Evolutionary conservation across 2,329 filamentous ascomycete species (phyloP), one percentile per base, ranked within the genome.

Genomic region (Clarireedia paspali): DNA sequence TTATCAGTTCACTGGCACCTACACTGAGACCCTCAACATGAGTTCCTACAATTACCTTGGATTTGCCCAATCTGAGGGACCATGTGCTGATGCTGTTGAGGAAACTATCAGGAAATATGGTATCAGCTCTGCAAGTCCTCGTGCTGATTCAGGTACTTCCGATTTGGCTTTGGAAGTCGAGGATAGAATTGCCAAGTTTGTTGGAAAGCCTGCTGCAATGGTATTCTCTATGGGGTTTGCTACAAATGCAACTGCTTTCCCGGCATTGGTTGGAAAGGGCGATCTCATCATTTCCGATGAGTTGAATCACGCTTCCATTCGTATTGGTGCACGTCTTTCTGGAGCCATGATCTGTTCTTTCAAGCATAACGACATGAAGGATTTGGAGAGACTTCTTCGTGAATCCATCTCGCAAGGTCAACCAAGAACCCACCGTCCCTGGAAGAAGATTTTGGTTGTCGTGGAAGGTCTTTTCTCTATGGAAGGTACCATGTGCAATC

Each of bases 1-100:
- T 57, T 99, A 96, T 77, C 83, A 88, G 70, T 85, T 91, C 72
- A 91, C 89, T 1, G 94, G 94, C 57, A 95, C 90, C 48, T 87
- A 83, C 57, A 97, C 92, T 1, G 90, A 99, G 73, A 97, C 94
- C 0, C 77, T 99, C 66, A 99, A 99, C 74, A 88, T 99, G 87
- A 96, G 92, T 76, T 99, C 94, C 1, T 99, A 99, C 80, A 99
- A 99, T 74, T 99, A 99, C 70, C 88, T 99, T 24, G 94, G 94
- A 45, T 99, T 99, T 67, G 94, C 94, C 51, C 94, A 99, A 72
- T 96, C 94, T 0, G 91, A 97, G 63, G 94, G 94, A 10, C 92
- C 94, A 42, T 99, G 94, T 69, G 94, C 94, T 47, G 92, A 97
- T 70, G 87, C 89, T 14, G 89, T 92, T 4, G 94, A 99, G 74